Evolutionary conservation across 139 green algal species (phyloP), one percentile per base, ranked within the genome.

Genomic region (Raphidocelis subcapitata): DNA sequence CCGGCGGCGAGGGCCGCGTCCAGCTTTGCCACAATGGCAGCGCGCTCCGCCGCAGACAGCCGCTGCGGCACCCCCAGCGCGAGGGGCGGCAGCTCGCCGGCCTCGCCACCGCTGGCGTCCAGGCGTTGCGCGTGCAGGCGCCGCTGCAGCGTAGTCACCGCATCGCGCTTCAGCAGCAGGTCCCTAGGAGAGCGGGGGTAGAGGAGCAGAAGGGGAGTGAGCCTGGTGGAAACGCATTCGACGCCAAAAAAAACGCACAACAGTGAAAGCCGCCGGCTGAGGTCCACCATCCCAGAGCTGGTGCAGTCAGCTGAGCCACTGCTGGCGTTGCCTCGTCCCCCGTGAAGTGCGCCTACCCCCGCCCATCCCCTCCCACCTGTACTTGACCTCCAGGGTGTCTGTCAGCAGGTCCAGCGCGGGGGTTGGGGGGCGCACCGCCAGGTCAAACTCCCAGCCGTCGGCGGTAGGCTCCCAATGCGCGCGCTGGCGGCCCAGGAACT

Each of bases 351-450:
- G 56, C 62, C 62, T 56, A 44, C 28, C 35, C n/a, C 18, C 15
- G 62, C 33, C n/a, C 62, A n/a, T n/a, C 41, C 41, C 41, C 41
- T 20, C 8, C 8, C 41, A 49, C 41, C 41, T 49, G 26, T 78
- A 78, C 24, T 67, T 75, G 15, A 81, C 68, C 47, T 81, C 67
- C n/a, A 81, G 67, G 62, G 76, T 76, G 33, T 52, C 31, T 20
- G 32, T 65, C 31, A 81, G 61, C 3, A 76, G 68, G 33, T 81
- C 75, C 44, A 81, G 59, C 36, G 62, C 55, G 0, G 62, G 29
- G 18, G 75, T 76, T n/a, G 75, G 75, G n/a, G 75, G 75, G 1
- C 75, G 49, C 18, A 60, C 35, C 24, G 26, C 35, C 16, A 75
- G 68, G 68, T 72, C 62, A 41, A 72, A 76, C 5, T 26, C 24